Percentiles rank a stretch among this genome's conserved stretches.
phyloP scores from a whole-genome alignment of 83 land plant genomes.

The Thuja plicata region DNA sequence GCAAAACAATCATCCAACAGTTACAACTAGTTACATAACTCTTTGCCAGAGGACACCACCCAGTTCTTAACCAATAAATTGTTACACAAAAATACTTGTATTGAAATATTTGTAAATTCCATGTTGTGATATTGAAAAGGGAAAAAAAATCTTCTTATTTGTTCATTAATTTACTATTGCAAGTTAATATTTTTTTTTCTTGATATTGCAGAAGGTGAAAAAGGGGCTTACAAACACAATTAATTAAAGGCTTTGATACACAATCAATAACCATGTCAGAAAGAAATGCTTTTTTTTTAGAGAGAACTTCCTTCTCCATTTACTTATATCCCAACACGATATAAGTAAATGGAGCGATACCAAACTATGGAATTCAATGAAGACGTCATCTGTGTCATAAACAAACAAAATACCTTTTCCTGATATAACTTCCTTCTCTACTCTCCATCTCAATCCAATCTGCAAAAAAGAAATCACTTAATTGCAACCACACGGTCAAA shows the following conservation, averaged over 20 bases:
- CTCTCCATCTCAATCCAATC: conserved; percentile 16
- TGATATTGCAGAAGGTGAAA: background rate
- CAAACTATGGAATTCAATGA: background rate
- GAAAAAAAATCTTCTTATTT: background rate
- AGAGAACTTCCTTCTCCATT: background rate
- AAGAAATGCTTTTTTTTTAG: background rate
- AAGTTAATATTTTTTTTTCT: background rate
- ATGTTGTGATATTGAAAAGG: background rate
- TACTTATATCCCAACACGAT: background rate
- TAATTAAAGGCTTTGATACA: background rate
- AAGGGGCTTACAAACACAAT: background rate
- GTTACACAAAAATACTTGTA: background rate
- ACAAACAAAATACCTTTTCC: conserved; percentile 10
- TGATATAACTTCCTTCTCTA: conserved; percentile 11
- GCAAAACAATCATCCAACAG: background rate
- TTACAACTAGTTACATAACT: background rate
- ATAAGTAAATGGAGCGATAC: too few relatives aligned
- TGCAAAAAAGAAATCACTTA: conserved; percentile 1
- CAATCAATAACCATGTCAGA: background rate
- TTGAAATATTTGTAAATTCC: background rate
- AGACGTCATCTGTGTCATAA: background rate
- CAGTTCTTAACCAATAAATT: background rate
- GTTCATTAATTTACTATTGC: background rate
- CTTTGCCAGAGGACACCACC: background rate
- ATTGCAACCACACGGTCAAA: background rate